These are phyloP conservation scores for Microthyrium microscopicum DNA, from an alignment of 2,329 filamentous ascomycete genomes.

Conservation along the genomic window DNA sequence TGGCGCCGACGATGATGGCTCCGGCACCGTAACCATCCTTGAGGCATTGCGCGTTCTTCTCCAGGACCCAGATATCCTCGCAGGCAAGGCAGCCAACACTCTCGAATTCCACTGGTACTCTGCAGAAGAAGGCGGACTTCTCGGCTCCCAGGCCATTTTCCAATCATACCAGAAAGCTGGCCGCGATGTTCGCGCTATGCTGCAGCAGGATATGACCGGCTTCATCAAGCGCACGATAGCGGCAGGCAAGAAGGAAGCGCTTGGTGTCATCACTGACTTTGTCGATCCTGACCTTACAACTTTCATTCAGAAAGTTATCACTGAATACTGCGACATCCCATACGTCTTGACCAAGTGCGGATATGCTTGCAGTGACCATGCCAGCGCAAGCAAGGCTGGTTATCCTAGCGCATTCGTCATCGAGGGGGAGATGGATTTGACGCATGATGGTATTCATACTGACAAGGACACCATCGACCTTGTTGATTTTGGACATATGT, in stretches of 20 bases:
- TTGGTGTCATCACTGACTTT: slow-evolving; percentile 85
- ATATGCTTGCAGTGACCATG: slow-evolving; percentile 67
- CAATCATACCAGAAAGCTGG: slow-evolving; percentile 55
- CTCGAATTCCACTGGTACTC: slow-evolving; percentile 96
- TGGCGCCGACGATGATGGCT: slow-evolving; percentile 90
- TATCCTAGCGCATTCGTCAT: slow-evolving; percentile 65
- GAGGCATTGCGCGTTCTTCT: slow-evolving; percentile 76
- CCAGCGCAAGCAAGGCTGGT: slow-evolving; percentile 55
- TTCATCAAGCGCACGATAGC: slow-evolving; percentile 71
- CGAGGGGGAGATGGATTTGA: slow-evolving; percentile 50
- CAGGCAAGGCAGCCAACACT: slow-evolving; percentile 63
- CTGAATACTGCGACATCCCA: slow-evolving; percentile 74
- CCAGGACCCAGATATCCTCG: slow-evolving; percentile 49
- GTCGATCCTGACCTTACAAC: slow-evolving; percentile 68
- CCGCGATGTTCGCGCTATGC: slow-evolving; percentile 80
- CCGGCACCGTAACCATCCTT: slow-evolving; percentile 83
- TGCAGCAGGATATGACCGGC: slow-evolving; percentile 97
- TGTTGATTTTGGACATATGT: slow-evolving; percentile 75
- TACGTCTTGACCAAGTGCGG: slow-evolving; percentile 79
- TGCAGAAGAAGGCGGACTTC: slow-evolving; percentile 72
- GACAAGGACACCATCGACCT: slow-evolving; percentile 55
- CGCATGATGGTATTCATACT: slow-evolving; percentile 52
- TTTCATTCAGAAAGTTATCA: slow-evolving; percentile 83
- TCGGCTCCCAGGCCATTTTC: slow-evolving; percentile 85
- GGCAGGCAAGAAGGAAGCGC: slow-evolving; percentile 64